phyloP scores from a whole-genome alignment of 495 filamentous ascomycete species.

The Xylaria flabelliformis region DNA sequence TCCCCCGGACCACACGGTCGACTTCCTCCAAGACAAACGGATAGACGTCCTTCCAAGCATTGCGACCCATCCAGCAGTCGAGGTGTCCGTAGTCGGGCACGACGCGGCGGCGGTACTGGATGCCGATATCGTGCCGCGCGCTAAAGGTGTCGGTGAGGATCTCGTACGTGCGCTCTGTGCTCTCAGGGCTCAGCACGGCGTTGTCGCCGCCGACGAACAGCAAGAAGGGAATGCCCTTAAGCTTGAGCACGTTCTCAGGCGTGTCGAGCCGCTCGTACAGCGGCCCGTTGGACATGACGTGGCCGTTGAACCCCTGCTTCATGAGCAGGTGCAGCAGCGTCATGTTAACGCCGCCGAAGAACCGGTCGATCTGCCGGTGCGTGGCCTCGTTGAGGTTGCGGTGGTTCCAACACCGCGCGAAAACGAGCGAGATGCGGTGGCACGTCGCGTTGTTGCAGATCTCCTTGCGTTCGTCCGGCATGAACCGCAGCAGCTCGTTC shows the following conservation, averaged over 20 bases:
- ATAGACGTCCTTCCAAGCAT: constrained; percentile 68
- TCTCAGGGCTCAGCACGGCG: constrained; percentile 63
- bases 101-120: constrained; percentile 58
- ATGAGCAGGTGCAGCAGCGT: constrained; percentile 62
- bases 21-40: constrained; percentile 64
- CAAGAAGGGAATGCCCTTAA: constrained; percentile 63
- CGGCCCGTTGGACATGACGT: constrained; percentile 59
- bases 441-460: constrained; percentile 69
- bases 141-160: constrained; percentile 62
- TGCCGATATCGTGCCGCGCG: constrained; percentile 34
- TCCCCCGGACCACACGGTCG: constrained; percentile 53
- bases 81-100: constrained; percentile 71
- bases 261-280: constrained; percentile 55
- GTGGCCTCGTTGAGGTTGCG: constrained; percentile 67
- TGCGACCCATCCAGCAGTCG: constrained; percentile 70
- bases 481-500: constrained; percentile 65
- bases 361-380: constrained; percentile 65
- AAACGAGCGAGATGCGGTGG: constrained; percentile 65
- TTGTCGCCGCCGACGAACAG: constrained; percentile 66
- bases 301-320: constrained; percentile 59
- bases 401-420: constrained; percentile 71
- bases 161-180: constrained; percentile 64
- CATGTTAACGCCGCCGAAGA: constrained; percentile 70
- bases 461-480: constrained; percentile 62
- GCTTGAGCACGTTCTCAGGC: constrained; percentile 53